Conservation (phyloP, 345 rosid species). For the Trapa bicornis region DNA sequence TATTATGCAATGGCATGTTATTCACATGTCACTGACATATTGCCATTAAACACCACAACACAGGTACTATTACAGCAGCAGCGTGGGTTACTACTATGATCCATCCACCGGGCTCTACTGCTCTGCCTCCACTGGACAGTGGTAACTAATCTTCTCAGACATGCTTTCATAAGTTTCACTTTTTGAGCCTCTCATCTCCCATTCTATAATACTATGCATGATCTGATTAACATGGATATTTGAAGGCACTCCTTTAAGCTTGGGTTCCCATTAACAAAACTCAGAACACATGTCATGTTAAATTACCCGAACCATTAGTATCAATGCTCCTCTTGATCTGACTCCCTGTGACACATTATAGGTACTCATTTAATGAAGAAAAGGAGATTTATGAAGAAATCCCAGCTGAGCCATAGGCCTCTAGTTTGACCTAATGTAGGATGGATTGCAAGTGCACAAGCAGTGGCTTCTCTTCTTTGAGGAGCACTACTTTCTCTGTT, state of each 20-base stretch:
- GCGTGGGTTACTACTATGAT: slow-evolving; percentile 79
- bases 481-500: not conserved
- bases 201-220: not conserved
- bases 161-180: not conserved
- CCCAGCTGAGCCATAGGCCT: slow-evolving; percentile 8
- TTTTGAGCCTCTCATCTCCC: not conserved
- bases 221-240: not conserved
- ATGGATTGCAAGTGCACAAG: not conserved
- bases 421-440: slow-evolving; percentile 14
- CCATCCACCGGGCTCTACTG: slow-evolving; percentile 72
- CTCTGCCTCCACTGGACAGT: slow-evolving; percentile 71
- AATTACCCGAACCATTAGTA: not conserved
- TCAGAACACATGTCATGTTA: not conserved
- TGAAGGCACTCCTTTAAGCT: not conserved
- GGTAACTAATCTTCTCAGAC: slow-evolving; percentile 28
- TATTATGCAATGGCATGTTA: not conserved
- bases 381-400: slow-evolving; percentile 39
- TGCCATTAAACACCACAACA: slow-evolving; percentile 12
- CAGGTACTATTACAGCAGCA: slow-evolving; percentile 86
- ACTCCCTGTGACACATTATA: slow-evolving; percentile 4
- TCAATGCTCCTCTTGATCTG: not conserved
- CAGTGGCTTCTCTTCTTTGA: not conserved
- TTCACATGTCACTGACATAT: too few species aligned
- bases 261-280: not conserved
- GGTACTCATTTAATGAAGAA: slow-evolving; percentile 51